Percentiles rank a stretch among this genome's conserved stretches.
Conservation (phyloP, 2,329 filamentous ascomycete species). For the Didymella arachidicola region DNA sequence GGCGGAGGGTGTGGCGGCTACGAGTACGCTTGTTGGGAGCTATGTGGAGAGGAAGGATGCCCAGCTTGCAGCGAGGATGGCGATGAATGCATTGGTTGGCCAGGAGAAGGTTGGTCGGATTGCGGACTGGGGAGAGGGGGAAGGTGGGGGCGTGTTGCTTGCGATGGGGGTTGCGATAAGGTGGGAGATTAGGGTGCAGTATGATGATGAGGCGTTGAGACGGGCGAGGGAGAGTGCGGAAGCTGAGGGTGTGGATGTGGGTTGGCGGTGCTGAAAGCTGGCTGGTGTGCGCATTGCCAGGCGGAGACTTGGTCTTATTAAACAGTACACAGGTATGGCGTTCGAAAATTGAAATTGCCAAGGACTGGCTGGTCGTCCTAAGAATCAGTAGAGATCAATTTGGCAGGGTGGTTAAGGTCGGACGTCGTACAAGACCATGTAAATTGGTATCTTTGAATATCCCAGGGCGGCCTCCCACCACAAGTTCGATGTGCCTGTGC, state of each 20-base stretch:
- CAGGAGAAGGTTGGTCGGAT: conserved; percentile 3
- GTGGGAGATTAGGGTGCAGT: conserved; percentile 34
- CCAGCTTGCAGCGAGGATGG: conserved; percentile 17
- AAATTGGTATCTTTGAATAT: conserved; percentile 29
- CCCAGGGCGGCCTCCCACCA: conserved; percentile 10
- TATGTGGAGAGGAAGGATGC: conserved; percentile 18
- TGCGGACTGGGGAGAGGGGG: conserved; percentile 24
- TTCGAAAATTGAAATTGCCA: no score
- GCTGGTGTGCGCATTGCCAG: not conserved
- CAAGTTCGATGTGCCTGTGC: conserved; percentile 12
- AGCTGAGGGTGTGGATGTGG: conserved; percentile 4
- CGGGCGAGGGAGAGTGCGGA: conserved; percentile 23
- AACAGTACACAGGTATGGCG: not conserved
- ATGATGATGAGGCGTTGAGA: conserved; percentile 28
- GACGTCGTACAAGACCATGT: conserved; percentile 8
- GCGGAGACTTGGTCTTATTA: not conserved
- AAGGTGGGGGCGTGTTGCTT: conserved; percentile 26
- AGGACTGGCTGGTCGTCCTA: not conserved
- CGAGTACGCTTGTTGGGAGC: conserved; percentile 17
- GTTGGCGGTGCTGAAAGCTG: conserved; percentile 7
- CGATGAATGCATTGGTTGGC: conserved; percentile 25
- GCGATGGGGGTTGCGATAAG: conserved; percentile 20
- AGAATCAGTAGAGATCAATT: not conserved
- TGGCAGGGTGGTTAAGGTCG: not conserved
- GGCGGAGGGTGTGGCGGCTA: conserved; percentile 16